Base-by-base conservation (phyloP, 805 yeast species). In the Candida lessepsii region DNA sequence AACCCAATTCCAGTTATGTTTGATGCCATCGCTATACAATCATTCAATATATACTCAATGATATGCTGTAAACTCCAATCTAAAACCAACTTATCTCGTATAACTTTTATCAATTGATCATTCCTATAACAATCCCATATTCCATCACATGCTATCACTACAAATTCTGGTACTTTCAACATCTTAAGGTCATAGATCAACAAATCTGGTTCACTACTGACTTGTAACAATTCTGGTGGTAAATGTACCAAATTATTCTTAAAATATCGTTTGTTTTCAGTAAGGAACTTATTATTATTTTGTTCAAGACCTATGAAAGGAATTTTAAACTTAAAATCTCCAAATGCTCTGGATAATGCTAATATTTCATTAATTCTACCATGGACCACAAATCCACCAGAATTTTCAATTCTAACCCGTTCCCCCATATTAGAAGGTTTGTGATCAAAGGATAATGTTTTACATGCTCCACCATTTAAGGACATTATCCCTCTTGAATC, bases 1-100 rank as follows among this genome's bases (percentile, higher is more conserved):
- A 82, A 84, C 1, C 95, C 95, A 18, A 83, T 76, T 2, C 93
- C 93, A 0, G 91, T 85, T 21, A 75, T 70, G 25, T 83, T 80
- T 48, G 82, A 77, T 1, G 91, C 90, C 75, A 80, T 77, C 5
- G 78, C 71, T 37, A 85, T 72, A 41, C 88, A 80, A 46, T 77
- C 80, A 48, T 83, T 86, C 39, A 85, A 59, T 2, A 84, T 58
- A 40, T 72, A 70, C 37, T 80, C 81, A 14, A 76, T 70, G 16
- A 83, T 80, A 32, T 76, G 78, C 30, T 80, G 77, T 16, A 83
- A 58, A 42, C 69, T 73, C 60, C 78, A 70, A 1, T 85, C 88
- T 21, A 75, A 50, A 0, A 76, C 65, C 39, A 84, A 59, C 47
- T 80, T 75, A 45, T 76, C 76, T 51, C 87, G 68, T 24, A 85